A percentile compares a stretch with the other conserved stretches of the same genome.
Evolutionary conservation across 2,329 filamentous ascomycete species (phyloP).

Genomic region (Alternaria arbusti): DNA sequence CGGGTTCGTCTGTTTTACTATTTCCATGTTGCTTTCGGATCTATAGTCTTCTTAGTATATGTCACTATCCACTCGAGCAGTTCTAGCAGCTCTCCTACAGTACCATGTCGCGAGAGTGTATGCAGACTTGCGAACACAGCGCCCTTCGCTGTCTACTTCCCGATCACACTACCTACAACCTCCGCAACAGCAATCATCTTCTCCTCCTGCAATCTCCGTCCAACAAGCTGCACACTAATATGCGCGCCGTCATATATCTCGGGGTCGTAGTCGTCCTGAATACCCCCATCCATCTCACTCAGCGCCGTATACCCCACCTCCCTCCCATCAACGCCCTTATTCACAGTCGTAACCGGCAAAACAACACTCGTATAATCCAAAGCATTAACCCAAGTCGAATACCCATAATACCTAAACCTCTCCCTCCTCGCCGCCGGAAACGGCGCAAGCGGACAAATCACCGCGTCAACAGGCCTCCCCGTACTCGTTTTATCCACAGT

Average conservation of each 20-base stretch:
- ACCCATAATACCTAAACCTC: conserved; percentile 44
- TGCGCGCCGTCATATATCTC: conserved; percentile 49
- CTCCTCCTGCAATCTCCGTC: conserved; percentile 48
- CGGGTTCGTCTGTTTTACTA: too few species aligned
- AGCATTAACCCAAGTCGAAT: conserved; percentile 38
- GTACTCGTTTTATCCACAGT: conserved; percentile 33
- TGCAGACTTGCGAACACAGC: too few species aligned
- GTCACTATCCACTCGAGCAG: too few species aligned
- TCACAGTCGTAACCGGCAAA: conserved; percentile 43
- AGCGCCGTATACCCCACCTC: conserved; percentile 33
- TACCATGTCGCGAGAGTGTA: too few species aligned
- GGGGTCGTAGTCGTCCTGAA: conserved; percentile 45
- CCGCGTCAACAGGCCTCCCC: conserved; percentile 45
- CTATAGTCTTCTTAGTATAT: too few species aligned
- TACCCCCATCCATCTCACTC: conserved; percentile 33
- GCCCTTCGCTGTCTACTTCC: neutral
- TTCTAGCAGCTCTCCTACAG: too few species aligned
- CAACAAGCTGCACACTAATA: conserved; percentile 47
- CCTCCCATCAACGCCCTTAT: conserved; percentile 35
- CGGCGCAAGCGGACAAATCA: conserved; percentile 47
- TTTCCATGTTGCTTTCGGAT: too few species aligned
- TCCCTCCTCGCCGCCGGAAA: conserved; percentile 42
- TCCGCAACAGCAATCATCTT: conserved; percentile 48
- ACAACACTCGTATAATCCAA: conserved; percentile 44
- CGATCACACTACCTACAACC: conserved; percentile 32